Conservation (phyloP, 129 eudicot species). For the Artemisia tridentata region DNA sequence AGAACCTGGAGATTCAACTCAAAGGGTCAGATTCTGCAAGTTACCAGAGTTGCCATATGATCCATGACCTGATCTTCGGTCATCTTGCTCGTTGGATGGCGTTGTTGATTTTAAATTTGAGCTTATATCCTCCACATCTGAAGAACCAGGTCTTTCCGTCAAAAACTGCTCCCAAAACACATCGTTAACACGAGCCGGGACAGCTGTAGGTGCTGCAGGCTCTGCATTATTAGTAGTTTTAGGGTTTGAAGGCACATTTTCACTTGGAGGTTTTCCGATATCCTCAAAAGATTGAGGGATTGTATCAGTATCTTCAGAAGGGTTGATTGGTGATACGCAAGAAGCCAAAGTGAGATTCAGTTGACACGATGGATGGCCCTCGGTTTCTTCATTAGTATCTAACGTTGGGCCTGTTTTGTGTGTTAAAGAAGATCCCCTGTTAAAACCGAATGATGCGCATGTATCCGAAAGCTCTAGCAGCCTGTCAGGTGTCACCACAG, state of each 20-base stretch:
- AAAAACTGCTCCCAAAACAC: conserved; percentile 94
- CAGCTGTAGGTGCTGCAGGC: conserved; percentile 37
- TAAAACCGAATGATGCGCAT: conserved; percentile 63
- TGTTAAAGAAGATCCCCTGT: conserved; percentile 55
- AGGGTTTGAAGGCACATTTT: conserved; percentile 30
- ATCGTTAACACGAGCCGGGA: conserved; percentile 66
- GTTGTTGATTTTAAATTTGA: neutral
- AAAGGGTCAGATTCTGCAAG: conserved; percentile 60
- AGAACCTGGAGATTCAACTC: conserved; percentile 25
- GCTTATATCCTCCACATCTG: conserved; percentile 43
- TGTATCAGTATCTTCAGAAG: conserved; percentile 36
- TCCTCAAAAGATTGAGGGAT: conserved; percentile 37
- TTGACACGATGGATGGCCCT: conserved; percentile 62
- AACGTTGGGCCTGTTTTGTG: conserved; percentile 32
- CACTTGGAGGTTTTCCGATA: conserved; percentile 34
- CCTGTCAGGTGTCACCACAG: conserved; percentile 29
- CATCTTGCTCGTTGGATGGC: too few species aligned
- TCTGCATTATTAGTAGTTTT: conserved; percentile 22
- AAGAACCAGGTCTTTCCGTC: conserved; percentile 83
- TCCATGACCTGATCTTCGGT: too few species aligned
- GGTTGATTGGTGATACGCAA: conserved; percentile 44
- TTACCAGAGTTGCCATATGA: conserved; percentile 1
- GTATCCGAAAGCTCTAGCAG: conserved; percentile 72
- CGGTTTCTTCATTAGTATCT: conserved; percentile 55
- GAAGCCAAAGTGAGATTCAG: conserved; percentile 81